Base-by-base conservation (phyloP, 129 eudicot species). In the Heracleum sosnowskyi region DNA sequence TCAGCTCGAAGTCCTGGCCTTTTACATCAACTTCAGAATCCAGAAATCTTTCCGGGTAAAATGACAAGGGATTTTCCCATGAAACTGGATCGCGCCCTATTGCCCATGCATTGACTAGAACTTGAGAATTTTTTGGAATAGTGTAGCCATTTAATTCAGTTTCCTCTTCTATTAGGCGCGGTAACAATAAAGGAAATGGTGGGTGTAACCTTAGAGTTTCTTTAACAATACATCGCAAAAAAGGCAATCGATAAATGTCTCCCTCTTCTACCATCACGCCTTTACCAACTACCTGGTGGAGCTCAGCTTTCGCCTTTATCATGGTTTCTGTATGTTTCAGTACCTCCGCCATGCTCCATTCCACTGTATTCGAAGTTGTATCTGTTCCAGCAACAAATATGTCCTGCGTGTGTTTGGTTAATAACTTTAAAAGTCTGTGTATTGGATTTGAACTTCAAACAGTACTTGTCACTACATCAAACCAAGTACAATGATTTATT, bases 331-430 rank as follows among this genome's bases (percentile, higher is more conserved):
- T 86, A 22, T 79, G 81, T 24, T 66, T 74, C 8, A 88, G 81
- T 55, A 87, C 16, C 75, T 90, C 92, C 20, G 90, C 78, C 96
- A 88, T 88, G 16, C 90, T 91, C 92, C 96, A 90, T 33, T 90
- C 96, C 75, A 86, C 9, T 45, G 89, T 77, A 75, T 51, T 90
- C 16, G 96, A 86, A 20, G 89, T 86, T n/a, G 96, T 90, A 76
- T 90, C 95, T 3, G 91, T 90, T 28, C 95, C 91, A 0, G 92
- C 96, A 47, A 17, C 84, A 82, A 90, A 88, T 63, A 90, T 51
- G 49, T 90, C 96, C 96, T 88, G 80, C 72, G 17, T 2, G 42
- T 1, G 18, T 70, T 69, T 24, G 40, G 35, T 68, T 40, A 20
- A n/a, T 24, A 22, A 18, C 11, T 9, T 20, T 53, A 7, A 17